Conservation (phyloP, 495 filamentous ascomycete genomes). For the Daldinia caldariorum region DNA sequence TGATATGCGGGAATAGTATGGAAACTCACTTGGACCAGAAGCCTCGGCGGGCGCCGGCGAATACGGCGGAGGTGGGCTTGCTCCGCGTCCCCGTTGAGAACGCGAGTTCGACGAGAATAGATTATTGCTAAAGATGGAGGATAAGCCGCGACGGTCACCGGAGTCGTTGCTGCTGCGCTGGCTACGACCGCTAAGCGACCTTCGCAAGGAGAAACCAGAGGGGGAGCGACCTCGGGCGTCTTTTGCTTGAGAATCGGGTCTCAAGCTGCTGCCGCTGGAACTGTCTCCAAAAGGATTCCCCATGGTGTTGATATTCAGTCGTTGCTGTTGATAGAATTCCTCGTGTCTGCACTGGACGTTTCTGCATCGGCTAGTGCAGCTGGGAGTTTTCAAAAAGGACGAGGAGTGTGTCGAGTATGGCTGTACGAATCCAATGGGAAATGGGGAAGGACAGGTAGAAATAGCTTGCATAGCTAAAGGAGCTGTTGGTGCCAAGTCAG, state of each 20-base stretch:
- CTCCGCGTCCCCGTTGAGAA: neutral
- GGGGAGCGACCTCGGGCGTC: slow-evolving; percentile 12
- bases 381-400: slow-evolving; percentile 10
- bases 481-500: neutral
- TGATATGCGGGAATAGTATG: neutral
- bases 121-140: slow-evolving; percentile 8
- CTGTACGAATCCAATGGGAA: neutral
- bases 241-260: neutral
- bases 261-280: neutral
- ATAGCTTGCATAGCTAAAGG: neutral
- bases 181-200: slow-evolving; percentile 28
- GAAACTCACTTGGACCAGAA: slow-evolving; percentile 14
- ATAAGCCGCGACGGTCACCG: slow-evolving; percentile 12
- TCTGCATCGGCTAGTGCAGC: slow-evolving; percentile 16
- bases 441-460: neutral
- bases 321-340: slow-evolving; percentile 10
- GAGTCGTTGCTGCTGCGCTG: slow-evolving; percentile 12
- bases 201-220: slow-evolving; percentile 32
- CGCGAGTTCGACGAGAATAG: slow-evolving; percentile 25
- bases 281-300: slow-evolving; percentile 24
- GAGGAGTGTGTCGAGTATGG: slow-evolving; percentile 2
- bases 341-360: slow-evolving; percentile 19
- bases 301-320: slow-evolving; percentile 15
- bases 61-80: slow-evolving; percentile 26
- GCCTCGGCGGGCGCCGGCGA: slow-evolving; percentile 8